These are phyloP conservation scores for Sporisorium exsertum DNA, from an alignment of 1,284 basidiomycete species.

Conservation along the genomic window DNA sequence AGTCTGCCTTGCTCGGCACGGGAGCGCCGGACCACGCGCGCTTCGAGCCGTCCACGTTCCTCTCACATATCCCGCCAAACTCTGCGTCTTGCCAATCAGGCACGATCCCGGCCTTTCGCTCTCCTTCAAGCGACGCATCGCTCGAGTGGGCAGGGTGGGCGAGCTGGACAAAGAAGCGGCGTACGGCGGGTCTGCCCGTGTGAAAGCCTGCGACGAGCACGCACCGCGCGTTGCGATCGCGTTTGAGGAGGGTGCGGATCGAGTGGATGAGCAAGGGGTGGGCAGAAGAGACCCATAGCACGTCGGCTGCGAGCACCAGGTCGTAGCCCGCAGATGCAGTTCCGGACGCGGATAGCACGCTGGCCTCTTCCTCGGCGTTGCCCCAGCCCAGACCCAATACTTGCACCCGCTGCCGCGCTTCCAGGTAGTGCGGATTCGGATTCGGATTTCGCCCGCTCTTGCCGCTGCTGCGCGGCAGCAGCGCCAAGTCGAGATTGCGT, in stretches of 20 bases:
- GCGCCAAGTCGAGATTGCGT: slow-evolving; percentile 30
- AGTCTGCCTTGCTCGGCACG: slow-evolving; percentile 22
- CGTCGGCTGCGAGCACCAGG: slow-evolving; percentile 59
- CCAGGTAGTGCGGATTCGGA: slow-evolving; percentile 12
- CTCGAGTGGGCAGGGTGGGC: slow-evolving; percentile 7
- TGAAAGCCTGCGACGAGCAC: slow-evolving; percentile 63
- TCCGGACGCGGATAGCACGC: background rate
- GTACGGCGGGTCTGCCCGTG: slow-evolving; percentile 60
- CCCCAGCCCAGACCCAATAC: slow-evolving; percentile 49
- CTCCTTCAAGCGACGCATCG: slow-evolving; percentile 15
- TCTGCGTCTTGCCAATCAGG: slow-evolving; percentile 46
- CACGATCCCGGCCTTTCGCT: slow-evolving; percentile 25
- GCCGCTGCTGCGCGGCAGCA: slow-evolving; percentile 4
- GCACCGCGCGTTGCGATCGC: slow-evolving; percentile 34
- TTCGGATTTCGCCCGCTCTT: slow-evolving; percentile 2
- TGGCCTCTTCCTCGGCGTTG: slow-evolving; percentile 20
- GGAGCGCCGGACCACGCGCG: slow-evolving; percentile 31
- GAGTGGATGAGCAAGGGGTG: slow-evolving; percentile 57
- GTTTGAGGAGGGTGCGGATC: slow-evolving; percentile 51
- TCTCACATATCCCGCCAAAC: slow-evolving; percentile 55
- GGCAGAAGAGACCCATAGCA: slow-evolving; percentile 66
- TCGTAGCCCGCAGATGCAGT: slow-evolving; percentile 37
- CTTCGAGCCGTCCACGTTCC: slow-evolving; percentile 40
- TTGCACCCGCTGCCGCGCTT: slow-evolving; percentile 18
- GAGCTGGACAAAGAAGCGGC: slow-evolving; percentile 53